These are phyloP conservation scores for Leishmania mexicana DNA, from an alignment of 208 protist species.

Conservation along the genomic window DNA sequence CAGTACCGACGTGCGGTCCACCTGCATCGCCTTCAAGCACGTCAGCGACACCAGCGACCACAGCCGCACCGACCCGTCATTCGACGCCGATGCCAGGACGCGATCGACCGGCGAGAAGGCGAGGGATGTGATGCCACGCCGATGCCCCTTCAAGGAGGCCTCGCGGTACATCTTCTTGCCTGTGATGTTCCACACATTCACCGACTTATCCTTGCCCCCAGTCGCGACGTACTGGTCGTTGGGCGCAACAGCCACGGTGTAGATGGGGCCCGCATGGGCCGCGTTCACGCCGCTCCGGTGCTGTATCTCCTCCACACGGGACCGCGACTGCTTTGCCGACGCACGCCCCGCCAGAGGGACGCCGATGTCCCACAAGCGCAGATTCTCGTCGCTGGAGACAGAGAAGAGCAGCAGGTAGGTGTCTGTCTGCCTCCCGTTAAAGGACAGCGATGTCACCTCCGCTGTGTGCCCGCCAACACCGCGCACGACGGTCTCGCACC, in stretches of 20 bases:
- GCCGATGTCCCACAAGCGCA: slow-evolving; percentile 87
- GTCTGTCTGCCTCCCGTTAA: slow-evolving; percentile 71
- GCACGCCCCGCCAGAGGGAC: slow-evolving; percentile 28
- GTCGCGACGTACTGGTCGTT: slow-evolving; percentile 92
- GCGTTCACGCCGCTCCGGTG: slow-evolving; percentile 72
- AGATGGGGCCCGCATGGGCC: slow-evolving; percentile 83
- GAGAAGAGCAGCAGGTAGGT: slow-evolving; percentile 79
- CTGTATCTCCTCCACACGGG: slow-evolving; percentile 24
- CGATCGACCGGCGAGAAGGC: slow-evolving; percentile 85
- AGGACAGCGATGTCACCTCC: slow-evolving; percentile 79
- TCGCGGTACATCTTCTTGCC: slow-evolving; percentile 85
- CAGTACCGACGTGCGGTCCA: slow-evolving; percentile 75
- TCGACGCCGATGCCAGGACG: slow-evolving; percentile 83
- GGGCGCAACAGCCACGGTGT: slow-evolving; percentile 75
- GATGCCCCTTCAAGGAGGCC: slow-evolving; percentile 81
- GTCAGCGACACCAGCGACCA: slow-evolving; percentile 87
- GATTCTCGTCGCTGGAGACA: slow-evolving; percentile 76
- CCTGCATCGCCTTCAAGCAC: slow-evolving; percentile 87
- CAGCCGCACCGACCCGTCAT: slow-evolving; percentile 87
- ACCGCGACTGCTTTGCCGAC: neutral
- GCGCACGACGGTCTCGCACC: slow-evolving; percentile 65
- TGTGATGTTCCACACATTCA: slow-evolving; percentile 80
- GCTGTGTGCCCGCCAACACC: slow-evolving; percentile 71
- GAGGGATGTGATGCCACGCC: slow-evolving; percentile 75
- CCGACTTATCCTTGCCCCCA: slow-evolving; percentile 87